phyloP scores from a whole-genome alignment of 148 eudicot genomes.

The Chenopodium berlandieri region DNA sequence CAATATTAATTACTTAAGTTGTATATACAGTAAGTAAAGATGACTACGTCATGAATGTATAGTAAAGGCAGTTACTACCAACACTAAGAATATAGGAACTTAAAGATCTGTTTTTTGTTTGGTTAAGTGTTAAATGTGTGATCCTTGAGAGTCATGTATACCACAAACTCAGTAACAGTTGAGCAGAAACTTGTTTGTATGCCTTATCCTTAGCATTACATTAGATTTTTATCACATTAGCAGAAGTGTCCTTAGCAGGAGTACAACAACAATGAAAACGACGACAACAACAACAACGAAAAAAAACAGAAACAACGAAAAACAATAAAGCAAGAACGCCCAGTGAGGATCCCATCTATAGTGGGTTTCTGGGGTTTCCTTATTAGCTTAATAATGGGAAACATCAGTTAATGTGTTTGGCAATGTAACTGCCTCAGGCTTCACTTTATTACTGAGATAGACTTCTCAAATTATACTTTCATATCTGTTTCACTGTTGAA shows the following conservation, averaged over 20 bases:
- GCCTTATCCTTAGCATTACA: background rate
- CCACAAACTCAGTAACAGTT: background rate
- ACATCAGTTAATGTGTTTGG: background rate
- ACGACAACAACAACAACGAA: background rate
- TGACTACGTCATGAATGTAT: background rate
- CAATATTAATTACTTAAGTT: no score
- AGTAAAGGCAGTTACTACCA: background rate
- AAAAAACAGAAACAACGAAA: no score
- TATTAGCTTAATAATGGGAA: background rate
- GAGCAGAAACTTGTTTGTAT: background rate
- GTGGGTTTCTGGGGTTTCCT: conserved; percentile 7
- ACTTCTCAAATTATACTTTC: conserved; percentile 38
- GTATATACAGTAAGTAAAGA: no score
- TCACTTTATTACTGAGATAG: conserved; percentile 18
- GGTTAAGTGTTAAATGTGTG: background rate
- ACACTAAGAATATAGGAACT: background rate
- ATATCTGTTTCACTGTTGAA: conserved; percentile 61
- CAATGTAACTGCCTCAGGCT: conserved; percentile 2
- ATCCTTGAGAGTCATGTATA: background rate
- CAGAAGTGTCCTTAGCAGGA: no score
- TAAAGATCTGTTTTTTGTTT: background rate
- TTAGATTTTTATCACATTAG: background rate
- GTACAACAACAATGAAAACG: background rate
- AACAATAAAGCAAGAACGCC: background rate
- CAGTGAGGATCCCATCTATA: conserved; percentile 4